Evolutionary conservation across 345 rosid species (phyloP).

Genomic region (Ceriops tagal): DNA sequence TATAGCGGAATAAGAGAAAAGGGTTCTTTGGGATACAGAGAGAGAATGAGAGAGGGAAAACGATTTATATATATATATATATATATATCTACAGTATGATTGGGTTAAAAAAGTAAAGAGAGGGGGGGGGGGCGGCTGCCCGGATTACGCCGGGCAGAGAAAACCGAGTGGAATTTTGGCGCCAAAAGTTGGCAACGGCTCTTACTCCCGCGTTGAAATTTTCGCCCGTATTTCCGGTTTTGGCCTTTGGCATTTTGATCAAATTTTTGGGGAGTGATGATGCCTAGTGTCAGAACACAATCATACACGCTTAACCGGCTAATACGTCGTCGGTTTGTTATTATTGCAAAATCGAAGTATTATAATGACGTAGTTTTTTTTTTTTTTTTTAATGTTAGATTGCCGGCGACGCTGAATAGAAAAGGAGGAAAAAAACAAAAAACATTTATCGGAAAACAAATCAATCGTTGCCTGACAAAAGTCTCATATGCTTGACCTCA

Average conservation of each 20-base stretch:
- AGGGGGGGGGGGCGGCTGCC: conserved; percentile 35
- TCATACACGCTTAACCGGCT: too few species aligned
- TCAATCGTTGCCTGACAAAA: too few species aligned
- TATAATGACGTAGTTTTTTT: too few species aligned
- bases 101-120: not conserved
- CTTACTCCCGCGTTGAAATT: conserved; percentile 36
- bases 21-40: conserved; percentile 25
- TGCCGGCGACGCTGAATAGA: too few species aligned
- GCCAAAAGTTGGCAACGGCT: conserved; percentile 42
- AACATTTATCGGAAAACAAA: too few species aligned
- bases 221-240: not conserved
- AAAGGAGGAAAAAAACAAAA: too few species aligned
- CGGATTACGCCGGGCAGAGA: conserved; percentile 34
- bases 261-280: not conserved
- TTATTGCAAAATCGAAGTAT: too few species aligned
- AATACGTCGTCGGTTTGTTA: too few species aligned
- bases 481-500: too few species aligned
- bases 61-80: conserved; percentile 1
- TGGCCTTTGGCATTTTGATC: conserved; percentile 1
- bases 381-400: too few species aligned
- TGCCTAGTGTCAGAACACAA: too few species aligned
- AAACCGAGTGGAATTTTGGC: conserved; percentile 28
- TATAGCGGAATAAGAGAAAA: conserved; percentile 33
- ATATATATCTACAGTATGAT: not conserved
- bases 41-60: conserved; percentile 6